phyloP scores from a whole-genome alignment of 495 filamentous ascomycete species.

The Aspergillus mulundensis region DNA sequence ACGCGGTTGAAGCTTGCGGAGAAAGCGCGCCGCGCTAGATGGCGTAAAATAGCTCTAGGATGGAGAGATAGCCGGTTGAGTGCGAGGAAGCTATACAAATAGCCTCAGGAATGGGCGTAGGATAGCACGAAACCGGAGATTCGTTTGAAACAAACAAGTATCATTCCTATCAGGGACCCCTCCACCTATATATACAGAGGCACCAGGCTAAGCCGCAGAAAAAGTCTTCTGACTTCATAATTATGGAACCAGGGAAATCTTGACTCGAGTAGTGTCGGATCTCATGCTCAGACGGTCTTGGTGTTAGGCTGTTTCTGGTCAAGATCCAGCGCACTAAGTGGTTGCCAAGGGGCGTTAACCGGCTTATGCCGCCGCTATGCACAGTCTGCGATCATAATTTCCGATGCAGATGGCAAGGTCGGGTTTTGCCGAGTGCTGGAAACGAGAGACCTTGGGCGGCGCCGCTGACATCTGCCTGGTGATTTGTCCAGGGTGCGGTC shows the following conservation, averaged over 20 bases:
- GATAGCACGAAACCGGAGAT: not conserved
- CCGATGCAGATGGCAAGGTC: not conserved
- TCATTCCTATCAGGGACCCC: not conserved
- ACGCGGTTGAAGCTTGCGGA: not conserved
- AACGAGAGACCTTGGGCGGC: not conserved
- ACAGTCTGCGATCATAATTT: not conserved
- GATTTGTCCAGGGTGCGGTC: conserved; percentile 2
- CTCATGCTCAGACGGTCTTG: conserved; percentile 1
- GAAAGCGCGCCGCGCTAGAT: not conserved
- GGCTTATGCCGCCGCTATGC: conserved; percentile 2
- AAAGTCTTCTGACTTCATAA: conserved; percentile 9
- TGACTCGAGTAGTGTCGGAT: conserved; percentile 7
- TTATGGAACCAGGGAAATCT: conserved; percentile 8
- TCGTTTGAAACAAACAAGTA: not conserved
- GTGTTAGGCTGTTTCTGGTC: not conserved
- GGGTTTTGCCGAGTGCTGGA: conserved; percentile 4
- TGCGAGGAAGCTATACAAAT: not conserved
- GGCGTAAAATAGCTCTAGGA: not conserved
- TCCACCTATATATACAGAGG: conserved; percentile 4
- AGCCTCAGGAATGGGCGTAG: not conserved
- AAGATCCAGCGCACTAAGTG: not conserved
- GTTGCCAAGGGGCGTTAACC: not conserved
- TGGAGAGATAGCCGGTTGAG: not conserved
- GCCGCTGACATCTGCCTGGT: not conserved
- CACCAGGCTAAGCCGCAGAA: not conserved